phyloP scores from a whole-genome alignment of 2,329 filamentous ascomycete genomes.

The Albophoma yamanashiensis region DNA sequence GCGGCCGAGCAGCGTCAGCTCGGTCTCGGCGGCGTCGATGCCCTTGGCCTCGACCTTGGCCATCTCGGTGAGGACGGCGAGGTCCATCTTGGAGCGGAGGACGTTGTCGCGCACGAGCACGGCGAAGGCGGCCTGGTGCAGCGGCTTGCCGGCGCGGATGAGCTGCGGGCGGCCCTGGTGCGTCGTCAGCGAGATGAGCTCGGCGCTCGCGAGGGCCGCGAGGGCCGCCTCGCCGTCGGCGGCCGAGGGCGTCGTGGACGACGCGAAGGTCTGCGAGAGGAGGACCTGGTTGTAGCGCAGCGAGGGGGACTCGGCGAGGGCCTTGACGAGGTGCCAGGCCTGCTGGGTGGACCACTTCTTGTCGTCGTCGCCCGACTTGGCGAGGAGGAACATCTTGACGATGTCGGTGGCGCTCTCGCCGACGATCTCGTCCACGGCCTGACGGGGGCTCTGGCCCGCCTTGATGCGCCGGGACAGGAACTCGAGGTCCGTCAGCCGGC shows the following conservation, averaged over 20 bases:
- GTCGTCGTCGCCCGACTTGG: constrained; percentile 34
- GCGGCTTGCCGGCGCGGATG: constrained; percentile 73
- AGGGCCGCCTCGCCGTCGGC: constrained; percentile 63
- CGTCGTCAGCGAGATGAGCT: constrained; percentile 69
- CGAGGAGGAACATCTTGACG: constrained; percentile 81
- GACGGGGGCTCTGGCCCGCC: constrained; percentile 69
- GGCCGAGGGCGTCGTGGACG: constrained; percentile 34
- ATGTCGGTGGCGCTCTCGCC: constrained; percentile 84
- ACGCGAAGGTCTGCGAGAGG: constrained; percentile 63
- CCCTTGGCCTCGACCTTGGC: constrained; percentile 60
- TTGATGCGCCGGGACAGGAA: constrained; percentile 86
- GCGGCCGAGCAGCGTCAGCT: constrained; percentile 60
- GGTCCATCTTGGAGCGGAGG: constrained; percentile 61
- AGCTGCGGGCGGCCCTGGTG: constrained; percentile 65
- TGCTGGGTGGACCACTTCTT: constrained; percentile 73
- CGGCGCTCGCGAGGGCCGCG: constrained; percentile 70
- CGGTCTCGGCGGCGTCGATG: constrained; percentile 70
- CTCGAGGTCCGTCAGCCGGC: constrained; percentile 89
- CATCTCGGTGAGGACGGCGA: constrained; percentile 58
- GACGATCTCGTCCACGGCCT: constrained; percentile 80
- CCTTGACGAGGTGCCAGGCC: constrained; percentile 80
- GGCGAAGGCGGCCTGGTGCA: constrained; percentile 76
- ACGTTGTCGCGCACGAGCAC: constrained; percentile 61
- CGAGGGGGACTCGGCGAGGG: constrained; percentile 55
- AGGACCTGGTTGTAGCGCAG: constrained; percentile 82